Evolutionary conservation across 2,329 filamentous ascomycete species (phyloP), one percentile per base, ranked within the genome.

Genomic region (Stylonectria norvegica): DNA sequence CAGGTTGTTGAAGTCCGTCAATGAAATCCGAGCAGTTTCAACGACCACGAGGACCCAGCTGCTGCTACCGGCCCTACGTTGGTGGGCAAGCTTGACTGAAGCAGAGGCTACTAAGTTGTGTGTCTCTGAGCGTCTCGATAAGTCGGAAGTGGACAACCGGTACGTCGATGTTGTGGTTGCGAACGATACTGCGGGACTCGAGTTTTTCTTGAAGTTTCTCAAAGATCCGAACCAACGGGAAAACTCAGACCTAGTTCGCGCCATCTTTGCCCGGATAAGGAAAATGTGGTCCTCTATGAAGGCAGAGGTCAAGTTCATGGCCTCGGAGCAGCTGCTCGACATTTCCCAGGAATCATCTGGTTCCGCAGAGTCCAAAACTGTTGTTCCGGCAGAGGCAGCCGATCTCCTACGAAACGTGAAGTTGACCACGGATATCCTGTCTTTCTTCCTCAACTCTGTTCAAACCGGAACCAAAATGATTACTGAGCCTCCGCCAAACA

Each of bases 251-350:
- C 72, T 94, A 30, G 67, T 83, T 12, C 68, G 70, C 16, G 76
- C 80, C 20, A 76, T 83, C 17, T 91, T 94, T 58, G 68, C 73
- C 29, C 81, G 85, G 25, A 70, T 95, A 16, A 75, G 76, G 42
- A 72, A 78, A 43, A 76, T 91, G 46, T 96, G 89, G 89, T 61
- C 78, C 3, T 74, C 72, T 0, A 76, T 90, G 69, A 89, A 86
- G 59, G 70, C 75, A 5, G 77, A 83, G 10, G 66, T 74, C 15
- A 81, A 78, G 55, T 70, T 75, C 14, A 67, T 74, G 8, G 71
- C 81, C 15, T 82, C 83, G 5, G 72, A 79, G 45, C 73, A 73
- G 45, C 70, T 90, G 55, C 68, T 90, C 10, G 73, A 80, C 23
- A 64, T 85, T 28, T 76, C 78, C 1, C 74, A 84, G 36, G 68